Conservation (phyloP, 2,329 filamentous ascomycete genomes). For the Apiospora phragmitis region DNA sequence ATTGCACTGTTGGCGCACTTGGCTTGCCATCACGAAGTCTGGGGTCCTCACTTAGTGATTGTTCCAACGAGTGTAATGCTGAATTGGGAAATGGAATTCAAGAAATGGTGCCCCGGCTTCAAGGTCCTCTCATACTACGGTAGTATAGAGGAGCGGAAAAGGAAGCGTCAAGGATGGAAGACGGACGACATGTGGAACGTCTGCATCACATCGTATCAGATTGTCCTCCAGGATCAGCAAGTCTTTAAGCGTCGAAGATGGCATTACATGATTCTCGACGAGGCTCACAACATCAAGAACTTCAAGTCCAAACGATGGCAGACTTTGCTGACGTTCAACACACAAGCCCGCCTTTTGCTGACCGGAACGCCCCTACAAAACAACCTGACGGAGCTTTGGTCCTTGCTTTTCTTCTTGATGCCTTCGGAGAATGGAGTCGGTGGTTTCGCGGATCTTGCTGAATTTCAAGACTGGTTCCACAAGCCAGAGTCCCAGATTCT, state of each 20-base stretch:
- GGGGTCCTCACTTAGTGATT: constrained; percentile 94
- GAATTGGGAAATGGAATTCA: constrained; percentile 99
- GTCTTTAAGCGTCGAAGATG: constrained; percentile 90
- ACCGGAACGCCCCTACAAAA: constrained; percentile 97
- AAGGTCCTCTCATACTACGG: constrained; percentile 98
- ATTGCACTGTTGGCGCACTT: constrained; percentile 92
- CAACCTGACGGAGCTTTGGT: constrained; percentile 96
- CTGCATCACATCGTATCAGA: constrained; percentile 95
- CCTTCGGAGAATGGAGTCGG: constrained; percentile 84
- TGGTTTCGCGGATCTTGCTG: constrained; percentile 90
- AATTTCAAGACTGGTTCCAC: constrained; percentile 95
- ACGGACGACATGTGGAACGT: constrained; percentile 96
- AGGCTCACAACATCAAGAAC: constrained; percentile 99
- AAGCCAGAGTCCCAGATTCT: constrained; percentile 95
- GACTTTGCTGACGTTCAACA: constrained; percentile 90
- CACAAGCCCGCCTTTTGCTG: constrained; percentile 79
- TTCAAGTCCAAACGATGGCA: constrained; percentile 98
- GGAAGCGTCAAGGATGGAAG: constrained; percentile 90
- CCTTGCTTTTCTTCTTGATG: constrained; percentile 93
- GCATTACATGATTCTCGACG: constrained; percentile 98
- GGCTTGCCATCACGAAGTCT: constrained; percentile 84
- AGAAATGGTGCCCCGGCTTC: constrained; percentile 97
- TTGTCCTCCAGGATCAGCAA: constrained; percentile 90
- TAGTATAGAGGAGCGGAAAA: constrained; percentile 84
- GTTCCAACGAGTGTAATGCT: constrained; percentile 98